Conservation (phyloP, 305 asterid species). For the Solanum chacoense region DNA sequence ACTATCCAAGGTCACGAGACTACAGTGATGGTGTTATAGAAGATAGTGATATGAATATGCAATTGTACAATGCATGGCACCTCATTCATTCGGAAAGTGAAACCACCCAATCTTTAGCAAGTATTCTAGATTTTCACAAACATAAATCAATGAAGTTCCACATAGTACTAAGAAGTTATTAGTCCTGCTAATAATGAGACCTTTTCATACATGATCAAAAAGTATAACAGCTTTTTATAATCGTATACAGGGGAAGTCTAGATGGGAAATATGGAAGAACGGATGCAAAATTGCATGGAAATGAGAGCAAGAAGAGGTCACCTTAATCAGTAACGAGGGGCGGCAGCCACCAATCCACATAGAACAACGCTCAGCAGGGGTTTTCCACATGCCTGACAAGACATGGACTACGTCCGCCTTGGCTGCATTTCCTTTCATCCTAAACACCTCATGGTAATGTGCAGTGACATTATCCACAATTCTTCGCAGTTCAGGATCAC, state of each 20-base stretch:
- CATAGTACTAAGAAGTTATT: not conserved
- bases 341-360: slow-evolving; percentile 94
- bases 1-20: not conserved
- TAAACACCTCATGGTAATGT: slow-evolving; percentile 53
- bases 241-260: not conserved
- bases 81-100: not conserved
- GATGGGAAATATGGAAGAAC: not conserved
- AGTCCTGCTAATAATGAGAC: not conserved
- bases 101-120: not conserved
- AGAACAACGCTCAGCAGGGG: slow-evolving; percentile 83
- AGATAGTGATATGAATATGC: not conserved
- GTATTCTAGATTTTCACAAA: not conserved
- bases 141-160: not conserved
- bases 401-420: slow-evolving; percentile 66
- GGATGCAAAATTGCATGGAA: not conserved
- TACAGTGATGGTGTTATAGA: not conserved
- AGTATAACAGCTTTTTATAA: not conserved
- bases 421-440: slow-evolving; percentile 64
- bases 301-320: slow-evolving; percentile 5
- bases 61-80: not conserved
- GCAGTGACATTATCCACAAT: slow-evolving; percentile 40
- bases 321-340: slow-evolving; percentile 88
- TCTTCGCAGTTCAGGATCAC: slow-evolving; percentile 53
- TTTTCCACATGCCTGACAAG: slow-evolving; percentile 94
- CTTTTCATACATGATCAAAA: not conserved